Conservation (phyloP, 2,329 filamentous ascomycete species). For the Alternaria panax region DNA sequence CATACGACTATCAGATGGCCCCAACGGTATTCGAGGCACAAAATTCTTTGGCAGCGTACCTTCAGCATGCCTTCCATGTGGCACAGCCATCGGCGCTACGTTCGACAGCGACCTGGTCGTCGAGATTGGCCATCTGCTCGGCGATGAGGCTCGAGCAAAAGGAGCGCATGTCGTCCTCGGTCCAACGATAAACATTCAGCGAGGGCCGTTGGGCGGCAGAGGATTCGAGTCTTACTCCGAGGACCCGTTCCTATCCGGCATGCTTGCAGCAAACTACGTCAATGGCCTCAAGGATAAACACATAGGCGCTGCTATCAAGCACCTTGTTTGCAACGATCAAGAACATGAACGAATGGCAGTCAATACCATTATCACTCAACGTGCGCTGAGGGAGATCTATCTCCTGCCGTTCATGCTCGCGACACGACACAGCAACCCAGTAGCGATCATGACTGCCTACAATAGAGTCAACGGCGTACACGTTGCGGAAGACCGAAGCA, state of each 20-base stretch:
- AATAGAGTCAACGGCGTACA: slow-evolving; percentile 23
- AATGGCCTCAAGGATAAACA: slow-evolving; percentile 57
- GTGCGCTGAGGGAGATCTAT: slow-evolving; percentile 59
- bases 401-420: slow-evolving; percentile 65
- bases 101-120: not conserved
- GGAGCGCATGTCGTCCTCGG: slow-evolving; percentile 16
- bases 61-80: not conserved
- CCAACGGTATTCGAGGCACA: slow-evolving; percentile 68
- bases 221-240: slow-evolving; percentile 22
- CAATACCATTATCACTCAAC: slow-evolving; percentile 65
- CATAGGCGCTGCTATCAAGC: slow-evolving; percentile 58
- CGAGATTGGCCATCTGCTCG: slow-evolving; percentile 14
- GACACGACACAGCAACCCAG: slow-evolving; percentile 67
- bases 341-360: slow-evolving; percentile 68
- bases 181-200: slow-evolving; percentile 40
- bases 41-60: slow-evolving; percentile 53
- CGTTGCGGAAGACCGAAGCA: slow-evolving; percentile 43
- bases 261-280: slow-evolving; percentile 1
- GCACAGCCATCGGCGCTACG: not conserved
- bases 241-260: slow-evolving; percentile 17
- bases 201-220: slow-evolving; percentile 20
- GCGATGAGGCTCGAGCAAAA: slow-evolving; percentile 31
- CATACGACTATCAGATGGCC: slow-evolving; percentile 59
- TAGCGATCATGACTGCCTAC: slow-evolving; percentile 60
- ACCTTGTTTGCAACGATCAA: slow-evolving; percentile 71